Conservation (phyloP, 83 land plant species). For the Picea mariana region DNA sequence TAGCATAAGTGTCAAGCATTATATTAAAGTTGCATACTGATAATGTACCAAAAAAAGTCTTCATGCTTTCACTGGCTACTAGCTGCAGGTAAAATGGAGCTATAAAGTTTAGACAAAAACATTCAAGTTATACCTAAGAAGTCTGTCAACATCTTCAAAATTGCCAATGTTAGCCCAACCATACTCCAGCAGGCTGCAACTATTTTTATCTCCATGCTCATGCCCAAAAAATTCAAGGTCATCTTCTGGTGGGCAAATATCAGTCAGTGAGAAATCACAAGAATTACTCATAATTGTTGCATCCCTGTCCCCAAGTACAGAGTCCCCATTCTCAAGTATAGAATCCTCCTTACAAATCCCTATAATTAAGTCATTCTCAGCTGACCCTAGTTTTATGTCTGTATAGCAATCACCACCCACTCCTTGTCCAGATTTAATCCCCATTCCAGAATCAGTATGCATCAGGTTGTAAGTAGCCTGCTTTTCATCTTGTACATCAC, state of each 20-base stretch:
- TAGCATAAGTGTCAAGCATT: background rate
- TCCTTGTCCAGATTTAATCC: slow-evolving; percentile 13
- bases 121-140: slow-evolving; percentile 49
- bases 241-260: slow-evolving; percentile 24
- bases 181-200: slow-evolving; percentile 36
- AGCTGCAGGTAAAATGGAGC: background rate
- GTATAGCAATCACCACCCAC: slow-evolving; percentile 14
- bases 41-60: background rate
- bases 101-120: background rate
- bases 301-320: slow-evolving; percentile 23
- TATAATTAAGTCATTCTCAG: slow-evolving; percentile 25
- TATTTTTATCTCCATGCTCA: slow-evolving; percentile 31
- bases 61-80: background rate
- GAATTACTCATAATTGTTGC: slow-evolving; percentile 14
- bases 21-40: background rate
- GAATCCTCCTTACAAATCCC: slow-evolving; percentile 11
- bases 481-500: slow-evolving; percentile 10
- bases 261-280: slow-evolving; percentile 29
- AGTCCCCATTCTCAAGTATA: slow-evolving; percentile 17
- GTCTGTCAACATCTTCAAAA: slow-evolving; percentile 63
- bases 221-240: slow-evolving; percentile 36
- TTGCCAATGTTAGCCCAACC: slow-evolving; percentile 64
- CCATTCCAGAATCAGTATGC: slow-evolving; percentile 4
- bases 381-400: slow-evolving; percentile 18
- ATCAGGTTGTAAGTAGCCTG: slow-evolving; percentile 8